Conservation (phyloP, 2,329 filamentous ascomycete species). For the Paracoccidioides lutzii region DNA sequence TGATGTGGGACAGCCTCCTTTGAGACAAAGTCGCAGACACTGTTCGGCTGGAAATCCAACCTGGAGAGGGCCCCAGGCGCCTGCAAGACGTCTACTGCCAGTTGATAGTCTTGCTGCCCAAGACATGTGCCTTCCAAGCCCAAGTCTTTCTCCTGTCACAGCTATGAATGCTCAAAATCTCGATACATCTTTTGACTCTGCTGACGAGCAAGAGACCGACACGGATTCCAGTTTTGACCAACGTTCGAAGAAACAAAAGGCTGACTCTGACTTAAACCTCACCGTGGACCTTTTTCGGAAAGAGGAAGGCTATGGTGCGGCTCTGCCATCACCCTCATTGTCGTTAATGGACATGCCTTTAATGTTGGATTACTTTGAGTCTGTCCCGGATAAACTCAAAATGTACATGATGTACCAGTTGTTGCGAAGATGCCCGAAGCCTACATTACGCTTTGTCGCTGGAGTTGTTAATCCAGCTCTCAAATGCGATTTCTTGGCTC, state of each 20-base stretch:
- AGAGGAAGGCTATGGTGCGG: slow-evolving; percentile 6
- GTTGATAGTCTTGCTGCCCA: slow-evolving; percentile 62
- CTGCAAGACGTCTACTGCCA: slow-evolving; percentile 25
- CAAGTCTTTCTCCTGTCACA: slow-evolving; percentile 79
- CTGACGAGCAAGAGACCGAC: slow-evolving; percentile 28
- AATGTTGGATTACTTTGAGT: slow-evolving; percentile 81
- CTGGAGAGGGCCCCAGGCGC: slow-evolving; percentile 27
- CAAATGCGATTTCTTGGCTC: slow-evolving; percentile 82
- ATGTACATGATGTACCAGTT: slow-evolving; percentile 96
- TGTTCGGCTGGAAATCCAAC: slow-evolving; percentile 8
- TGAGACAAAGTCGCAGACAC: not conserved
- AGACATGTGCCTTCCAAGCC: slow-evolving; percentile 87
- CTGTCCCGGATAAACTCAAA: slow-evolving; percentile 83
- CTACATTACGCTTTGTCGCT: slow-evolving; percentile 78
- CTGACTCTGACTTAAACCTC: slow-evolving; percentile 14
- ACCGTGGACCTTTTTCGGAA: not conserved
- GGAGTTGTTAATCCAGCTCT: slow-evolving; percentile 85
- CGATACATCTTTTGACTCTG: slow-evolving; percentile 31
- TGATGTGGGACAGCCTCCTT: not conserved
- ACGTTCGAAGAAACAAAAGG: slow-evolving; percentile 33
- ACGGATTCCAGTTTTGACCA: slow-evolving; percentile 33
- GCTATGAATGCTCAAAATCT: slow-evolving; percentile 49
- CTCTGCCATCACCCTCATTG: slow-evolving; percentile 19
- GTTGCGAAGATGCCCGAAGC: slow-evolving; percentile 71
- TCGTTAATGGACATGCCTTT: slow-evolving; percentile 65